A percentile compares a stretch with the other conserved stretches of the same genome.
Evolutionary conservation across 192 early-diverging fungal genomes (phyloP).

Genomic region (Coemansia sp.): DNA sequence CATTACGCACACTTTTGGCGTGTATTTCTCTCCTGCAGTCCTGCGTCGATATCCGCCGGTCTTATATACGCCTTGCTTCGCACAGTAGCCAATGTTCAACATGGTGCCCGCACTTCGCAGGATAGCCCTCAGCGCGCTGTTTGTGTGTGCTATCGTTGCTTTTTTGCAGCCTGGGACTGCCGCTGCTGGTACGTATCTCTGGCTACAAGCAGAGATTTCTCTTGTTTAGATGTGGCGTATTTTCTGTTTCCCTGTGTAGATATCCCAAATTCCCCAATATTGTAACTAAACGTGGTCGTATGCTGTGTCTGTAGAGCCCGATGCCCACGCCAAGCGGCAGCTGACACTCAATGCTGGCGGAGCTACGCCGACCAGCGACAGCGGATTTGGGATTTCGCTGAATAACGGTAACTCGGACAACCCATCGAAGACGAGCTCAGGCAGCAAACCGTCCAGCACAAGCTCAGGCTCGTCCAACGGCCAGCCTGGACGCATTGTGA

Average conservation of each 20-base stretch:
- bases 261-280: not conserved
- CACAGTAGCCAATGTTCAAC: not conserved
- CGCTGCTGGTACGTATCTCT: constrained; percentile 5
- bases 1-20: not conserved
- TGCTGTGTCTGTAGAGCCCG: not conserved
- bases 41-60: not conserved
- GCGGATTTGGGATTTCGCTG: constrained; percentile 33
- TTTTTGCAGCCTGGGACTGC: not conserved
- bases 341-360: constrained; percentile 19
- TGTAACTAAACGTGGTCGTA: not conserved
- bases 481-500: constrained; percentile 51
- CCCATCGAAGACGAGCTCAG: constrained; percentile 39
- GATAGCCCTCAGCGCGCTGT: constrained; percentile 6
- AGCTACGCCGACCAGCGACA: constrained; percentile 14
- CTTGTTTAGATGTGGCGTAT: constrained; percentile 3
- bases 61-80: not conserved
- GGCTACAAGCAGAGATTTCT: not conserved
- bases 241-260: not conserved
- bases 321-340: constrained; percentile 16
- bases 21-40: constrained; percentile 7
- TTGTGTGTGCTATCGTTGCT: not conserved
- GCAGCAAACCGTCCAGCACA: constrained; percentile 28
- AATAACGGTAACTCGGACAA: constrained; percentile 2
- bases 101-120: not conserved
- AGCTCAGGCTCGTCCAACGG: constrained; percentile 48